Percentiles rank a stretch among this genome's conserved stretches.
phyloP scores from a whole-genome alignment of 2,329 filamentous ascomycete genomes.

The Beauveria asiatica region DNA sequence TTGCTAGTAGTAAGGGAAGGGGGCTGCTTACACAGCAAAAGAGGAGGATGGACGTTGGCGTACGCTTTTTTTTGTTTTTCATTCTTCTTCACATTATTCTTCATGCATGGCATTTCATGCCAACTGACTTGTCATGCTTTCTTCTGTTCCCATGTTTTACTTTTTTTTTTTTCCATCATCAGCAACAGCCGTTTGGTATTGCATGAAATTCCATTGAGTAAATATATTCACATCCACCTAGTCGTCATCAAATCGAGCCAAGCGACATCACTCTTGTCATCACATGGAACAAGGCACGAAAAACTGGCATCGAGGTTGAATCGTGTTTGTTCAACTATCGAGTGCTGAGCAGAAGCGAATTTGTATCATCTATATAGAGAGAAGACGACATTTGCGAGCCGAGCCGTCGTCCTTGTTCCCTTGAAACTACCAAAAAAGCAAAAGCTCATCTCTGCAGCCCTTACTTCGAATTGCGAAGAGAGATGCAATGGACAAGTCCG shows the following conservation, averaged over 20 bases:
- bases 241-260: background rate
- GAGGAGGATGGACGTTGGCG: background rate
- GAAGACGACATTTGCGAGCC: background rate
- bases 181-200: background rate
- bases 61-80: background rate
- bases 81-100: background rate
- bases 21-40: background rate
- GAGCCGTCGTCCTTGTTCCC: conserved; percentile 2
- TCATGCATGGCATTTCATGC: conserved; percentile 7
- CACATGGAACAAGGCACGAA: background rate
- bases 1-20: background rate
- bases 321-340: background rate
- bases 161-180: background rate
- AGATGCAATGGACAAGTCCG: background rate
- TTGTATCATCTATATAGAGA: conserved; percentile 9
- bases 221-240: background rate
- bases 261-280: too few species aligned
- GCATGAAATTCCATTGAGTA: background rate
- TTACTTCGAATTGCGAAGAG: background rate
- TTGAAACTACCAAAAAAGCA: conserved; percentile 11
- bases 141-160: background rate
- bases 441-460: background rate
- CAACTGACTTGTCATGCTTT: background rate
- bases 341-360: background rate
- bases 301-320: background rate